Percentiles rank a stretch among this genome's conserved stretches.
These are phyloP conservation scores for Beauveria australis DNA, from an alignment of 2,329 filamentous ascomycete genomes.

Conservation along the genomic window DNA sequence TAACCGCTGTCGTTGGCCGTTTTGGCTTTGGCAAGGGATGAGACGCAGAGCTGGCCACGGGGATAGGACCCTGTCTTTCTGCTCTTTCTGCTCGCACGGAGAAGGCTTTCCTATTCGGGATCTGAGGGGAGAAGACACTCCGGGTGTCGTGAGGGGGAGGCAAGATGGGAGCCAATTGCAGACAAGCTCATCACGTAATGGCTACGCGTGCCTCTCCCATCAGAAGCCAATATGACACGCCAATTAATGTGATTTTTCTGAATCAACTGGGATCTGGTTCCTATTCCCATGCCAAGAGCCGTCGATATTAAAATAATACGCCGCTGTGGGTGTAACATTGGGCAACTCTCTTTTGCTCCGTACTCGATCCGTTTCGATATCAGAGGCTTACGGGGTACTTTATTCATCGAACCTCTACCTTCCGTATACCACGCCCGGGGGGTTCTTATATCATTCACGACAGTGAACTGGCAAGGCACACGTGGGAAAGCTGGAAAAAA, in stretches of 20 bases:
- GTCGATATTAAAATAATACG: neutral
- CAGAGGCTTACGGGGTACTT: too few species aligned
- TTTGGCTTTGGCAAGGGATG: neutral
- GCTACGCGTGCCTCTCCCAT: neutral
- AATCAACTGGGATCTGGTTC: neutral
- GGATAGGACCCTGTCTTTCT: neutral
- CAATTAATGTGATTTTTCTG: neutral
- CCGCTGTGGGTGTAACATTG: neutral
- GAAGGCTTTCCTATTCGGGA: neutral
- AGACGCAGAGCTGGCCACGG: neutral
- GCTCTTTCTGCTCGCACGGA: neutral
- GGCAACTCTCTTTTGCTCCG: too few species aligned
- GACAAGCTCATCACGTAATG: neutral
- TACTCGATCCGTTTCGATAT: too few species aligned
- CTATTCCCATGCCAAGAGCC: conserved; percentile 3
- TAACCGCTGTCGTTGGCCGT: neutral
- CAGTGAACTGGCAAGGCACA: too few species aligned
- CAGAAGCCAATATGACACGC: neutral
- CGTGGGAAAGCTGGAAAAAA: too few species aligned
- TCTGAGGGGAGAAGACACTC: neutral
- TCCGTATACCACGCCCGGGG: neutral
- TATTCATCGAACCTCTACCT: neutral
- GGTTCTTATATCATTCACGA: too few species aligned
- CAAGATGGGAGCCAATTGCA: neutral
- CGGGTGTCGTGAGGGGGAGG: neutral